Evolutionary conservation across 352 stramenopile species (phyloP).

Genomic region (Globisporangium heterothallicum): DNA sequence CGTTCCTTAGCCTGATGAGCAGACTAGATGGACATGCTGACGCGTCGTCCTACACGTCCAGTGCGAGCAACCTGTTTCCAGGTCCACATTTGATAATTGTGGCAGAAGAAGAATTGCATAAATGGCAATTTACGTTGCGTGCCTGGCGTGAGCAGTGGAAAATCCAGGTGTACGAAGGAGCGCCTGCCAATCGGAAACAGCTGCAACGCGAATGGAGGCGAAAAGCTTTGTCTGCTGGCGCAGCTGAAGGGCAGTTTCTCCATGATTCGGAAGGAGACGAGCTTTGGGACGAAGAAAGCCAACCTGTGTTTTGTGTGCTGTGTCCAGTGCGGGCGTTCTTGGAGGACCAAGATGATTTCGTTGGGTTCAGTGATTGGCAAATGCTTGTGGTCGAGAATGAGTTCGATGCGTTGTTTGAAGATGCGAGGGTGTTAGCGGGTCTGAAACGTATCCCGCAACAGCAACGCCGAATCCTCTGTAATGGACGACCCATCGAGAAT

Average conservation of each 20-base stretch:
- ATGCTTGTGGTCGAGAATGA: slow-evolving; percentile 76
- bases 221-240: slow-evolving; percentile 11
- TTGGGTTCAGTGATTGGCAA: slow-evolving; percentile 47
- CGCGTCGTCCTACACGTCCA: not conserved
- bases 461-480: slow-evolving; percentile 56
- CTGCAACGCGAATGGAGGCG: slow-evolving; percentile 54
- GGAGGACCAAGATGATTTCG: slow-evolving; percentile 46
- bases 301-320: slow-evolving; percentile 58
- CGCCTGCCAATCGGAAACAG: slow-evolving; percentile 27
- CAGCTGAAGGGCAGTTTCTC: slow-evolving; percentile 15
- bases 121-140: slow-evolving; percentile 71
- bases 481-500: slow-evolving; percentile 47
- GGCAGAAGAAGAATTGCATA: slow-evolving; percentile 67
- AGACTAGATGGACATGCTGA: slow-evolving; percentile 18
- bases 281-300: slow-evolving; percentile 24
- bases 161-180: slow-evolving; percentile 59
- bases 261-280: slow-evolving; percentile 45
- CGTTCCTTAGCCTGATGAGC: slow-evolving; percentile 61
- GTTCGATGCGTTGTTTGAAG: slow-evolving; percentile 39
- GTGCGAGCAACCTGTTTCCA: not conserved
- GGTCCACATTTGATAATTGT: slow-evolving; percentile 78
- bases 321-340: slow-evolving; percentile 51
- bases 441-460: slow-evolving; percentile 42
- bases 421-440: slow-evolving; percentile 28
- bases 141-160: slow-evolving; percentile 42